These are phyloP conservation scores for Sarocladium kiliense DNA, from an alignment of 2,329 filamentous ascomycete species.

Conservation along the genomic window DNA sequence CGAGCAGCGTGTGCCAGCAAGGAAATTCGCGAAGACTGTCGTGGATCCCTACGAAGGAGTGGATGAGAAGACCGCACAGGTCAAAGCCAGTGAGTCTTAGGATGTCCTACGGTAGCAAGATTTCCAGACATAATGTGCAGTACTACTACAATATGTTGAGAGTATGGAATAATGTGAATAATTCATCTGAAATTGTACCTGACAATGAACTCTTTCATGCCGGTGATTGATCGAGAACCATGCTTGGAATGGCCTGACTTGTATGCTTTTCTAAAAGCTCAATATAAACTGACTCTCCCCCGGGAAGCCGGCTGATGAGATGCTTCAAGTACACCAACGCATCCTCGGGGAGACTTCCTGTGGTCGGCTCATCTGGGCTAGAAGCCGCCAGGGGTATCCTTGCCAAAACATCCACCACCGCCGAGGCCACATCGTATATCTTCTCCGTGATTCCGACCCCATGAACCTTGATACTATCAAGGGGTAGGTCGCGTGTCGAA, in stretches of 20 bases:
- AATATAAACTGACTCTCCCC: constrained; percentile 31
- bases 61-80: not conserved
- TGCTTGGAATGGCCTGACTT: constrained; percentile 26
- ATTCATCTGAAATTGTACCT: too few species aligned
- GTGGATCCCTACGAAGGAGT: constrained; percentile 9
- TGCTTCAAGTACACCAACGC: constrained; percentile 31
- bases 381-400: constrained; percentile 29
- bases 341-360: constrained; percentile 27
- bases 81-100: not conserved
- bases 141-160: too few species aligned
- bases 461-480: constrained; percentile 35
- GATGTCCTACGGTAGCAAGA: too few species aligned
- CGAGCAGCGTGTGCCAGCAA: constrained; percentile 30
- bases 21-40: constrained; percentile 31
- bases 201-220: too few species aligned
- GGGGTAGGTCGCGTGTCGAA: constrained; percentile 31
- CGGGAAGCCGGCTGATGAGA: constrained; percentile 32
- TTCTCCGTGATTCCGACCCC: constrained; percentile 43
- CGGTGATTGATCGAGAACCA: constrained; percentile 11
- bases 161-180: too few species aligned
- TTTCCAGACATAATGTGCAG: too few species aligned
- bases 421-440: constrained; percentile 38
- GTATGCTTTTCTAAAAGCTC: constrained; percentile 35
- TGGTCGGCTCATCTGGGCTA: constrained; percentile 18
- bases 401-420: constrained; percentile 38